phyloP scores from a whole-genome alignment of 768 basidiomycete genomes.

The Hydnomerulius pinastri region DNA sequence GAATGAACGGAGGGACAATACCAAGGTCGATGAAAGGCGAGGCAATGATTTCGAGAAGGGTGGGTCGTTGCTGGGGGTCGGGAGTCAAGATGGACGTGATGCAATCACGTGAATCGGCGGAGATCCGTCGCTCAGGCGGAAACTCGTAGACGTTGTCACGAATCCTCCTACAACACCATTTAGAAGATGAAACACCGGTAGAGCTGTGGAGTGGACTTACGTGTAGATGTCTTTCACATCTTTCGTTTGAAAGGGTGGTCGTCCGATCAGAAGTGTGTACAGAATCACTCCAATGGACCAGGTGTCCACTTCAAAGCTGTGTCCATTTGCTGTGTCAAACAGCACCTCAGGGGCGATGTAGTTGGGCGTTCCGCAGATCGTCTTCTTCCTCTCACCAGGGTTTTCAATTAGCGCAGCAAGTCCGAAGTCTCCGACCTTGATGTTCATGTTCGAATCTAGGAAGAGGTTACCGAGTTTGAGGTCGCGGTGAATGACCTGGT shows the following conservation, averaged over 20 bases:
- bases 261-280: constrained; percentile 91
- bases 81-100: constrained; percentile 85
- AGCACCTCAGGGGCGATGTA: constrained; percentile 98
- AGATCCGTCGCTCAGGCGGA: constrained; percentile 73
- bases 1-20: constrained; percentile 79
- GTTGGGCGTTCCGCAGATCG: constrained; percentile 97
- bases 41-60: constrained; percentile 80
- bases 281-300: constrained; percentile 98
- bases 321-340: constrained; percentile 93
- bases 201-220: constrained; percentile 41
- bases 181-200: background rate
- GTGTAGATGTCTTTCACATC: constrained; percentile 97
- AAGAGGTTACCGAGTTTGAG: constrained; percentile 96
- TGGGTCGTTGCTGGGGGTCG: constrained; percentile 80
- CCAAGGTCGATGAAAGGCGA: constrained; percentile 85
- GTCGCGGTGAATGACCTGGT: constrained; percentile 97
- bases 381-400: constrained; percentile 97
- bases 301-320: constrained; percentile 97
- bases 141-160: constrained; percentile 93
- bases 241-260: constrained; percentile 98
- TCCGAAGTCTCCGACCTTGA: constrained; percentile 97
- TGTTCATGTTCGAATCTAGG: constrained; percentile 87
- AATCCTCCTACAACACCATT: constrained; percentile 64
- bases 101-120: constrained; percentile 70
- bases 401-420: constrained; percentile 95